Evolutionary conservation across 2,329 filamentous ascomycete genomes (phyloP), one percentile per base, ranked within the genome.

Genomic region (Fulvia fulva): DNA sequence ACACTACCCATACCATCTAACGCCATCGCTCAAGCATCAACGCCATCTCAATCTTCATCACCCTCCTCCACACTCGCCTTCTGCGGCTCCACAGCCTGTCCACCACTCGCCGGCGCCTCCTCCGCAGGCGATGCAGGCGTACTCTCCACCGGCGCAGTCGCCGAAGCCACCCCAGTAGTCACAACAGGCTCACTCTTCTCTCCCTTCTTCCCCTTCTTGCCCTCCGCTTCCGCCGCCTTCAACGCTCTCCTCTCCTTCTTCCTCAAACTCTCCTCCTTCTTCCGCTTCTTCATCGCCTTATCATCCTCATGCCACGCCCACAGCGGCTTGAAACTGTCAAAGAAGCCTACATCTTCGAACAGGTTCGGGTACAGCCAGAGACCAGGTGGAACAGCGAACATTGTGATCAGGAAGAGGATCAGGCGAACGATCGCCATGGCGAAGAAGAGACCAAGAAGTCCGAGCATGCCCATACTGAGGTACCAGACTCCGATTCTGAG

Each of bases 321-420:
- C 5, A 96, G 77, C 21, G 94, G 94, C 71, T 88, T 88, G 83
- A 99, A 99, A 70, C 90, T 95, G 73, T 99, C 94, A 75, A 99
- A 88, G 78, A 99, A 97, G 7, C 93, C 96, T 26, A 99, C 94
- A 72, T 99, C 94, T 74, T 99, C 94, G 80, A 97, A 99, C 21
- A 99, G 79, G 72, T 99, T 99, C 51, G 94, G 94, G 77, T 93
- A 99, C 46, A 99, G 82, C 94, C 94, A 99, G n/a, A 99, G 81
- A 68, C 94, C 94, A 2, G 94, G 94, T 3, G 92, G 80, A 0
- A 85, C 81, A 16, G 83, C 81, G 71, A 97, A 96, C 76, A 96
- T 91, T 22, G 94, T 97, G 73, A 96, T 77, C 72, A 90, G 88
- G 80, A 99, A 99, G 26, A 99, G 81, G 61, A 99, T 96, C 57